Evolutionary conservation across 1,284 basidiomycete genomes (phyloP).

Genomic region (Phellopilus nigrolimitatus): DNA sequence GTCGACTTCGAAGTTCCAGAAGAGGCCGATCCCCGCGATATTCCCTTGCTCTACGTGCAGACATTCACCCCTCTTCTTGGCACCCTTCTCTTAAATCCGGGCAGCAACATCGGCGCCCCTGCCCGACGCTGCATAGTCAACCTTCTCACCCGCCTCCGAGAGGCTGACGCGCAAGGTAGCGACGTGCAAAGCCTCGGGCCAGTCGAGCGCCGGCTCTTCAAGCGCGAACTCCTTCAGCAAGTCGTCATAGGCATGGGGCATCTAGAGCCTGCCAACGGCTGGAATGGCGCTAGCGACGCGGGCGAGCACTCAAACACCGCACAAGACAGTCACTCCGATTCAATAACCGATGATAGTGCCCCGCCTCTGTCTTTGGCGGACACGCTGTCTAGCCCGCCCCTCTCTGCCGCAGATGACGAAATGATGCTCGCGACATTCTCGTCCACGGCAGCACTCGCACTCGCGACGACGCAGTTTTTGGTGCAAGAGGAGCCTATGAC

Average conservation of each 20-base stretch:
- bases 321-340: slow-evolving; percentile 26
- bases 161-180: slow-evolving; percentile 40
- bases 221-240: slow-evolving; percentile 76
- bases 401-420: slow-evolving; percentile 15
- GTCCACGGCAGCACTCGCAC: slow-evolving; percentile 3
- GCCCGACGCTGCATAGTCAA: slow-evolving; percentile 78
- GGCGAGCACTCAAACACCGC: slow-evolving; percentile 34
- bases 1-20: slow-evolving; percentile 23
- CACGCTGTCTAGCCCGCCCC: slow-evolving; percentile 7
- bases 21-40: slow-evolving; percentile 21
- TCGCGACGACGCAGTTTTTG: slow-evolving; percentile 16
- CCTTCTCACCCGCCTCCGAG: slow-evolving; percentile 62
- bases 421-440: slow-evolving; percentile 10
- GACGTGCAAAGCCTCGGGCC: slow-evolving; percentile 46
- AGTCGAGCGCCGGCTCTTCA: slow-evolving; percentile 59
- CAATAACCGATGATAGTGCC: not conserved
- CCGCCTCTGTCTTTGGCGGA: not conserved
- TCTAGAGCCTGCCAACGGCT: slow-evolving; percentile 51
- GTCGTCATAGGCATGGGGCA: slow-evolving; percentile 86
- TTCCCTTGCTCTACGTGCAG: slow-evolving; percentile 65
- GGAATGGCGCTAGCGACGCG: slow-evolving; percentile 24
- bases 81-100: slow-evolving; percentile 80
- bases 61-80: slow-evolving; percentile 92
- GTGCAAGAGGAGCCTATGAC: slow-evolving; percentile 11
- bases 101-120: slow-evolving; percentile 66